Base-by-base conservation (phyloP, 2,329 filamentous ascomycete genomes). In the Colletotrichum eleusines region DNA sequence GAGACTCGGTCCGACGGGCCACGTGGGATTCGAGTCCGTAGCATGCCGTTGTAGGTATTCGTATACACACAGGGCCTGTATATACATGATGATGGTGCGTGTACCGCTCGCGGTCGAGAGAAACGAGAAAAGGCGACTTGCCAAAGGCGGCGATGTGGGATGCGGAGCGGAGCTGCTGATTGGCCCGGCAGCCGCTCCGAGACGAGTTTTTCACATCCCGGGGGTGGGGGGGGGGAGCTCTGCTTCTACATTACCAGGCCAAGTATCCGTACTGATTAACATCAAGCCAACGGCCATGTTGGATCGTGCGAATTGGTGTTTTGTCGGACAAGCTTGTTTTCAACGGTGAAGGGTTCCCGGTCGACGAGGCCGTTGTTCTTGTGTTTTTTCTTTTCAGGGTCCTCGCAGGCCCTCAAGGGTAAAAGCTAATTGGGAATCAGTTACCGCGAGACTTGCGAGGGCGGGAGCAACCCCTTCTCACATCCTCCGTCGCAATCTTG, bases 121-220 rank as follows among this genome's bases (percentile, higher is more conserved):
- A 33, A 33, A 33, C 2, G 9, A n/a, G 9, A n/a, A 28, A 40
- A 12, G n/a, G 8, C 2, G 14, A 61, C n/a, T 50, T 61, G 28
- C 58, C 44, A 18, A 50, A 61, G 58, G 5, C 5, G 23, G 58
- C 14, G 28, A 61, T 26, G 42, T 3, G 42, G 42, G n/a, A 46
- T 20, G n/a, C 14, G 5, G 2, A 18, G 20, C 6, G 8, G 23
- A 26, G 31, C 3, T 16, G 11, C 16, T 50, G 44, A 61, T 61
- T 61, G 58, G 44, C 5, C 48, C 44, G 58, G 31, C 18, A 38
- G 9, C 16, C 14, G 20, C 58, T 61, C 58, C 31, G 58, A n/a
- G n/a, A 28, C 20, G 20, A 14, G n/a, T n/a, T 26, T 61, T 8
- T 26, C 3, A 3, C 31, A n/a, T 20, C 1, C 12, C 11, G 20